Evolutionary conservation across 208 protist genomes (phyloP), one percentile per base, ranked within the genome.

Genomic region (Trypanosoma mega): DNA sequence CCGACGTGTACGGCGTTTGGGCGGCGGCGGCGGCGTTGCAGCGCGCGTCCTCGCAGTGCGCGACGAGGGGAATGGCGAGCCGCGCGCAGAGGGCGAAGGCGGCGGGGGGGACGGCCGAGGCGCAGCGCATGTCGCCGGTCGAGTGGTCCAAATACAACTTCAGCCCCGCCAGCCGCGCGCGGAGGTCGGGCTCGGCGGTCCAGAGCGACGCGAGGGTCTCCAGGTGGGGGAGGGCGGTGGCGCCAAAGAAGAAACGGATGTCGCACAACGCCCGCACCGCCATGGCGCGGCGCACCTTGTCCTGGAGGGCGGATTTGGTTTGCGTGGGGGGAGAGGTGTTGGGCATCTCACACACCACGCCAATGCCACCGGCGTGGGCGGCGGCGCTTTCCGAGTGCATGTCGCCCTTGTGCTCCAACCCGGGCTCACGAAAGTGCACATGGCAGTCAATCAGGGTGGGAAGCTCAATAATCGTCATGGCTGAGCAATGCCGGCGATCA

Each of bases 401-500:
- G 63, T 97, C 88, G 2, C 84, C 96, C 74, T 98, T 98, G 70
- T 96, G 73, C 56, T 90, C 87, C 0, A 94, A 74, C 9, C 96
- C 96, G 18, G 96, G 96, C 63, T 98, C 93, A 29, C 94, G 78
- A 53, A 98, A 85, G 77, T 97, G 93, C 0, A 97, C 95, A 70
- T 97, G 93, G 39, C 93, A 88, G 78, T 98, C 96, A 34, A 98
- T 87, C 8, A 98, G 77, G 41, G 85, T 64, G 5, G 90, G 86
- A 23, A 96, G 62, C 26, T 75, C 65, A 46, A 83, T 54, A 18
- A 68, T 45, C 18, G 41, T 69, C 60, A 48, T n/a, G n/a, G n/a
- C n/a, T n/a, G n/a, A n/a, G n/a, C n/a, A n/a, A n/a, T 60, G 9
- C 37, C n/a, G 6, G 33, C 41, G 21, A n/a, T n/a, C n/a, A n/a